Base-by-base conservation (phyloP, 2,329 filamentous ascomycete genomes). In the Metarhizium humberi region DNA sequence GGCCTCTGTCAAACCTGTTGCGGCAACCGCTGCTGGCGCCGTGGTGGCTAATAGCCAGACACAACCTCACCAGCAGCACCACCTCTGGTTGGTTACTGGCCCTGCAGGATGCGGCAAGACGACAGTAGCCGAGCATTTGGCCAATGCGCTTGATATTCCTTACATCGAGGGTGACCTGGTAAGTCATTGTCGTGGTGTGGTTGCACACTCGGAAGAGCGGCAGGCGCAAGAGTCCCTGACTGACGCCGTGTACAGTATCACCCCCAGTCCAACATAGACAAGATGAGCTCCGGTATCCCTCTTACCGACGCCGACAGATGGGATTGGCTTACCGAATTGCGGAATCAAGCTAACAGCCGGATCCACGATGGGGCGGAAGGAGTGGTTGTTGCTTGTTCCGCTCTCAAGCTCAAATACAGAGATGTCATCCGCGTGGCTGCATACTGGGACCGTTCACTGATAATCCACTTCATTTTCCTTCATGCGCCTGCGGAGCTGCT, bases 311-410 rank as follows among this genome's bases (percentile, higher is more conserved):
- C 85, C 57, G 94, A 99, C 73, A 87, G 94, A 60, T 97, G 94
- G 94, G 92, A 96, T 75, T 99, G 94, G 94, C 84, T 99, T 60
- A 89, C 87, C 50, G 78, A 78, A 13, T 79, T 94, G 14, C 87
- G 89, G 59, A 81, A 90, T 60, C 86, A 85, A 64, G 82, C 84
- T 6, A 75, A 85, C 55, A 71, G 73, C 53, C 75, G 75, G 52
- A 75, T 87, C 57, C 73, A 76, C 55, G 71, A 70, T 51, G 83
- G 84, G 42, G 78, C 81, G 18, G 73, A 79, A 34, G 87, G 90
- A 51, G 94, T 96, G n/a, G 89, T 99, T 51, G 81, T 99, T 58
- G 96, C 94, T 53, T 99, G 94, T 79, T 96, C 90, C 13, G 94
- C 92, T 1, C 80, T 99, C 54, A 97, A 97, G 79, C 88, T 89